These are phyloP conservation scores for Peronosclerospora sorghi DNA, from an alignment of 352 stramenopile genomes.

Conservation along the genomic window DNA sequence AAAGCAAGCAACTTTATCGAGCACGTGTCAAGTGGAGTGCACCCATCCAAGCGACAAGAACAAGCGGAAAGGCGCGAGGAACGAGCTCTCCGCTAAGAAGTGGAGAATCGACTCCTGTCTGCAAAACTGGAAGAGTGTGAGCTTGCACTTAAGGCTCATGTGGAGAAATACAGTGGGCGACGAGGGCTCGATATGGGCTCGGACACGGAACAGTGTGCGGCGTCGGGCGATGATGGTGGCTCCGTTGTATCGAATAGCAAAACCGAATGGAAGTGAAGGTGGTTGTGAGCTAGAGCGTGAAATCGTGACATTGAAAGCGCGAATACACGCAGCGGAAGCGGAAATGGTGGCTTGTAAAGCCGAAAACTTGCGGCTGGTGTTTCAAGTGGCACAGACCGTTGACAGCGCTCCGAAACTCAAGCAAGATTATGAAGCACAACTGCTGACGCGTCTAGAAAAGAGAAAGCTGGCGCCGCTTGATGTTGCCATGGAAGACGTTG, in stretches of 20 bases:
- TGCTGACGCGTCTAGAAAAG: conserved; percentile 24
- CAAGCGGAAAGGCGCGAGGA: conserved; percentile 6
- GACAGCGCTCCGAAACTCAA: conserved; percentile 49
- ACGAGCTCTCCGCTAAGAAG: conserved; percentile 11
- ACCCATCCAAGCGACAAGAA: no score
- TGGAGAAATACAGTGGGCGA: conserved; percentile 8
- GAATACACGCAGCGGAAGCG: conserved; percentile 26
- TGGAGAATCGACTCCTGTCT: conserved; percentile 13
- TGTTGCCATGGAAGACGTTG: no score
- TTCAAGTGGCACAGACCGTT: conserved; percentile 58
- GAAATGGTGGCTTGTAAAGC: conserved; percentile 51
- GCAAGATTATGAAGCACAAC: no score
- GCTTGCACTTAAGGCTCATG: no score
- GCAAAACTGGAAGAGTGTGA: conserved; percentile 21
- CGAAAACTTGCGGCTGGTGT: conserved; percentile 68
- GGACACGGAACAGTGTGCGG: no score
- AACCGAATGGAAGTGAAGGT: conserved; percentile 8
- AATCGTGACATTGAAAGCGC: conserved; percentile 21
- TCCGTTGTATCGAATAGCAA: conserved; percentile 9
- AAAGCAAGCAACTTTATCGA: no score
- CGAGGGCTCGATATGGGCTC: conserved; percentile 1
- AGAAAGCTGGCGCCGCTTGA: conserved; percentile 19
- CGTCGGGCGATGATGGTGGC: conserved; percentile 6
- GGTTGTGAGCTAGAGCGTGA: conserved; percentile 14
- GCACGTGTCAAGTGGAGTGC: conserved; percentile 1